A percentile compares a stretch with the other conserved stretches of the same genome.
Evolutionary conservation across 1,139 yeast species (phyloP).

Genomic region (Yamadazyma aaseri): DNA sequence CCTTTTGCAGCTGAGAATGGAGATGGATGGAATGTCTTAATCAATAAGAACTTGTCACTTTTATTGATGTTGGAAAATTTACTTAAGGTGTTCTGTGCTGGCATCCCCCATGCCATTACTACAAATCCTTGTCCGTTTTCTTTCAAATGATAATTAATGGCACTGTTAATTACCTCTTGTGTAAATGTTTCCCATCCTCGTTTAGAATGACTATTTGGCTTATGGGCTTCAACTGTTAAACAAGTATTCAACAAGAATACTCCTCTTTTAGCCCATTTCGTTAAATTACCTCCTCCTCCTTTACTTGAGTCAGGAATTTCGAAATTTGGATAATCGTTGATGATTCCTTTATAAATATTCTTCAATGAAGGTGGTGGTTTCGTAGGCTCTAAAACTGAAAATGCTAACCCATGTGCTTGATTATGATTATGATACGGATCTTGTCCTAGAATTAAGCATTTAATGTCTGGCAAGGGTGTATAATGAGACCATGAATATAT

Average conservation of each 20-base stretch:
- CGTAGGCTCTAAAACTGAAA: constrained; percentile 79
- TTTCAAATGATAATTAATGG: constrained; percentile 34
- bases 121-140: constrained; percentile 55
- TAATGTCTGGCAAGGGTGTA: constrained; percentile 74
- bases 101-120: constrained; percentile 91
- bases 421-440: constrained; percentile 93
- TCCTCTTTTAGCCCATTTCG: constrained; percentile 87
- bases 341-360: constrained; percentile 81
- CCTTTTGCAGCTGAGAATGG: constrained; percentile 90
- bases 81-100: constrained; percentile 76
- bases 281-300: constrained; percentile 63
- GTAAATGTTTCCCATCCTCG: constrained; percentile 95
- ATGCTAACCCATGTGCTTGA: constrained; percentile 97
- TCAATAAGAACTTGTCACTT: constrained; percentile 40
- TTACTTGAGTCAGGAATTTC: constrained; percentile 48
- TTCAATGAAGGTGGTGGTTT: constrained; percentile 89
- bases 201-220: constrained; percentile 88
- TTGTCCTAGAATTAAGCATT: constrained; percentile 86
- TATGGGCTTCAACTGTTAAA: constrained; percentile 89
- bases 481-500: constrained; percentile 93
- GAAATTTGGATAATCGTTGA: constrained; percentile 72
- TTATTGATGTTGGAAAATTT: constrained; percentile 24
- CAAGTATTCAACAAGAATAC: constrained; percentile 86
- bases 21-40: constrained; percentile 88
- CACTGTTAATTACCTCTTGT: constrained; percentile 56